Evolutionary conservation across 805 yeast species (phyloP), one percentile per base, ranked within the genome.

Genomic region (Candida maris): DNA sequence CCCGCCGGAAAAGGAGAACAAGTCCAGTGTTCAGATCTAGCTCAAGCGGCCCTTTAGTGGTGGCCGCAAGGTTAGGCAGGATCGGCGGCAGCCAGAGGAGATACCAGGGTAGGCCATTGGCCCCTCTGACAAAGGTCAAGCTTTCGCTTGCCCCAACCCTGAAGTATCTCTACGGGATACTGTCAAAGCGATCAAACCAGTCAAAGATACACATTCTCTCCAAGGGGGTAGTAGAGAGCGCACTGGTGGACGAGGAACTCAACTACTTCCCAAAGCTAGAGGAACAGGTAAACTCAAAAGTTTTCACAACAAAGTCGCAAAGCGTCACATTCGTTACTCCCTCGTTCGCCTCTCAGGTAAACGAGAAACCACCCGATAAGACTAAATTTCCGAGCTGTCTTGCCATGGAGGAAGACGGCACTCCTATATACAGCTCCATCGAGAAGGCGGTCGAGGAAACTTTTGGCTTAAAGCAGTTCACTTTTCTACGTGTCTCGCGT

Each of bases 401-500:
- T 5, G 37, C 42, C 2, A 17, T 46, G 19, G 59, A 47, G 25
- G 37, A 46, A 8, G 48, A 30, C 14, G 32, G 30, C 12, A 28
- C 34, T 3, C 56, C 54, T 2, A 29, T 49, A 6, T 51, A 51
- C 20, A 37, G 37, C 13, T 58, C 70, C 4, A 64, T 75, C 18
- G 68, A 70, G 44, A 67, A 70, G 0, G 79, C 79, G 0, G 61
- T 74, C 1, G 53, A 57, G 26, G 52, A 63, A 2, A 47, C 73
- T 9, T 75, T 74, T 50, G 65, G 65, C 3, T 28, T 61, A 4
- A 52, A 54, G 4, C 65, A 67, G 9, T 75, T 65, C 50, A 61
- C 78, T 1, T 46, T 75, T 18, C 59, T 75, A 6, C 59, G 81
- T 30, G 71, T 75, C 9, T 74, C 81, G 2, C 57, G 80, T 39